These are phyloP conservation scores for Trametes pubescens DNA, from an alignment of 1,284 basidiomycete species.

Conservation along the genomic window DNA sequence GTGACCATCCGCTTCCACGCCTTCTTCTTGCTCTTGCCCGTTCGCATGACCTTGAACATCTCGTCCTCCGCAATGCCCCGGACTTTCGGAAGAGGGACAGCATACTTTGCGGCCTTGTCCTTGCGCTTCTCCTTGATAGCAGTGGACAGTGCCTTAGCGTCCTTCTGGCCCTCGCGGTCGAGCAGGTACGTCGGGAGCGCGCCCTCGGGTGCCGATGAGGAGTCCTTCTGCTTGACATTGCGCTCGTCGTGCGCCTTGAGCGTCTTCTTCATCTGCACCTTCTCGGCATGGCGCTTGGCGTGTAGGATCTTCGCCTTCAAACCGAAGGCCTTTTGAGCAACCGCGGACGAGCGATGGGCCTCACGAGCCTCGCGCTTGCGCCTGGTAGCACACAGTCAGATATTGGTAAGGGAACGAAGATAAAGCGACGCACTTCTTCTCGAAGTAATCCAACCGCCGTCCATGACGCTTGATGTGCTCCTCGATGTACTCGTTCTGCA, in stretches of 20 bases:
- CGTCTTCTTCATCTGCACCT: conserved; percentile 99
- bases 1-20: conserved; percentile 99
- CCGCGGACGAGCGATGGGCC: conserved; percentile 87
- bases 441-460: conserved; percentile 85
- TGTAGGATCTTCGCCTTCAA: conserved; percentile 98
- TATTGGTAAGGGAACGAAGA: conserved; percentile 6
- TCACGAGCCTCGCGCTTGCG: conserved; percentile 94
- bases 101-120: conserved; percentile 98
- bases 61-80: conserved; percentile 99
- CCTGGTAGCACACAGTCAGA: conserved; percentile 51
- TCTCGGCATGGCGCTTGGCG: conserved; percentile 95
- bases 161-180: conserved; percentile 96
- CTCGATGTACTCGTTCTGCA: conserved; percentile 90
- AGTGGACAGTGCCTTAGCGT: conserved; percentile 96
- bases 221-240: conserved; percentile 94
- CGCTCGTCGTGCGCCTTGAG: conserved; percentile 99
- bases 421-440: conserved; percentile 70
- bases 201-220: conserved; percentile 82
- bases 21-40: conserved; percentile 97
- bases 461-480: conserved; percentile 91
- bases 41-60: conserved; percentile 99
- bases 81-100: conserved; percentile 96
- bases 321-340: conserved; percentile 95
- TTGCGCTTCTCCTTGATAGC: conserved; percentile 99
- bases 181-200: conserved; percentile 95